These are phyloP conservation scores for Aspergillus texensis DNA, from an alignment of 2,329 filamentous ascomycete species.

Conservation along the genomic window DNA sequence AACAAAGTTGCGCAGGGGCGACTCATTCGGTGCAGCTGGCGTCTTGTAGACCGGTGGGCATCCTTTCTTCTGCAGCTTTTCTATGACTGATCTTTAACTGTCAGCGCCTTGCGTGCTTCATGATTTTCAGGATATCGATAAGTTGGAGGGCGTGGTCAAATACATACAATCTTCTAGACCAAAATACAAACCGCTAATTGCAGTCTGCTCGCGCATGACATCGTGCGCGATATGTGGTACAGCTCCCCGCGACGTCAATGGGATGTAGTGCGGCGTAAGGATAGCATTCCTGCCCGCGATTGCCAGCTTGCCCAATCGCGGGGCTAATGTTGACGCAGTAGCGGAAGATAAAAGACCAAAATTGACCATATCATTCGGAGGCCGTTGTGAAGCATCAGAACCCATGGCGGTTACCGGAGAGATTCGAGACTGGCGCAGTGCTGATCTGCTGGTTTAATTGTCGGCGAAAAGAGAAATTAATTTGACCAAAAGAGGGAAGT, in stretches of 20 bases:
- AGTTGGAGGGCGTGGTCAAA: not conserved
- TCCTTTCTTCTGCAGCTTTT: slow-evolving; percentile 51
- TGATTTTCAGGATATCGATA: not conserved
- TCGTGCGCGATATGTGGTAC: slow-evolving; percentile 90
- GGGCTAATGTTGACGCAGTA: slow-evolving; percentile 41
- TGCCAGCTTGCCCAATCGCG: slow-evolving; percentile 69
- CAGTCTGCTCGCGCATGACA: slow-evolving; percentile 67
- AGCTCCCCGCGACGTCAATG: slow-evolving; percentile 77
- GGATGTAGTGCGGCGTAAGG: slow-evolving; percentile 80
- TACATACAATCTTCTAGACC: slow-evolving; percentile 89
- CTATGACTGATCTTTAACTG: slow-evolving; percentile 58
- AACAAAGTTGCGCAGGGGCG: slow-evolving; percentile 75
- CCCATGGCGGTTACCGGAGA: slow-evolving; percentile 30
- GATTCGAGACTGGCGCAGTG: not conserved
- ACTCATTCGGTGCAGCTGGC: slow-evolving; percentile 48
- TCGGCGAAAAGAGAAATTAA: slow-evolving; percentile 21
- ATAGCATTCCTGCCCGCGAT: slow-evolving; percentile 67
- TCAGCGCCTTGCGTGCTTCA: slow-evolving; percentile 27
- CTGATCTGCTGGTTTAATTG: slow-evolving; percentile 5
- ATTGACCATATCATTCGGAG: slow-evolving; percentile 38
- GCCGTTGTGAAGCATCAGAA: slow-evolving; percentile 22
- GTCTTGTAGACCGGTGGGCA: slow-evolving; percentile 56
- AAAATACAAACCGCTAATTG: slow-evolving; percentile 72
- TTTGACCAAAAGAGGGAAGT: not conserved
- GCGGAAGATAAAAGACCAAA: slow-evolving; percentile 41